phyloP scores from a whole-genome alignment of 2,329 filamentous ascomycete genomes.

The Claviceps paspali region DNA sequence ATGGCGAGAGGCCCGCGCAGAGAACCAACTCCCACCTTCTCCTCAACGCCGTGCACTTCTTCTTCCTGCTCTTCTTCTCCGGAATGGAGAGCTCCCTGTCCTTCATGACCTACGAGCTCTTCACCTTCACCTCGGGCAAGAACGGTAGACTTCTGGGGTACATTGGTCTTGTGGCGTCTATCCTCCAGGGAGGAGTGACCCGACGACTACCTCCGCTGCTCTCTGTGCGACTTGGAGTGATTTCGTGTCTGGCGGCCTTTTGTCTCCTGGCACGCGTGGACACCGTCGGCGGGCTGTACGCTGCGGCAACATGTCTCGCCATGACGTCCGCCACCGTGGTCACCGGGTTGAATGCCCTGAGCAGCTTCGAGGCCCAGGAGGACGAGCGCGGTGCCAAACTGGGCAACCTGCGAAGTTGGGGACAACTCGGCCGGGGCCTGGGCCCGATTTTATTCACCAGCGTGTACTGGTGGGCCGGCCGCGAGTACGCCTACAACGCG shows the following conservation, averaged over 20 bases:
- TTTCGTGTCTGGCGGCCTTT: conserved; percentile 67
- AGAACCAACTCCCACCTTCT: conserved; percentile 72
- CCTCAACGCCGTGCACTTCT: conserved; percentile 73
- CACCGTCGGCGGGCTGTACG: conserved; percentile 57
- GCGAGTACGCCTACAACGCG: conserved; percentile 68
- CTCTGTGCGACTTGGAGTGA: conserved; percentile 65
- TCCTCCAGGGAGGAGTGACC: conserved; percentile 89
- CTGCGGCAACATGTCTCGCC: conserved; percentile 69
- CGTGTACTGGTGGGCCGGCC: conserved; percentile 95
- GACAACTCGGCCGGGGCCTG: conserved; percentile 74
- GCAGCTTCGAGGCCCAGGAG: conserved; percentile 72
- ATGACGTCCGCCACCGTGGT: conserved; percentile 91
- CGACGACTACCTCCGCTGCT: conserved; percentile 67
- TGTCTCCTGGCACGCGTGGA: conserved; percentile 57
- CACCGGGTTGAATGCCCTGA: conserved; percentile 79
- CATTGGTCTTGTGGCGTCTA: conserved; percentile 76
- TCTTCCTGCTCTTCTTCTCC: conserved; percentile 92
- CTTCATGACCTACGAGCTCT: conserved; percentile 94
- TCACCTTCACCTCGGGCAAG: conserved; percentile 61
- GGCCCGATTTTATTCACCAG: conserved; percentile 87
- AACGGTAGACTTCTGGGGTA: conserved; percentile 81
- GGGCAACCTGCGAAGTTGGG: conserved; percentile 65
- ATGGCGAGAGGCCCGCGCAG: conserved; percentile 15
- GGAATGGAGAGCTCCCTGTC: conserved; percentile 96
- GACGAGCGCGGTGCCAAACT: conserved; percentile 75